Evolutionary conservation across 2,329 filamentous ascomycete species (phyloP), one percentile per base, ranked within the genome.

Genomic region (Elsinoe australis): DNA sequence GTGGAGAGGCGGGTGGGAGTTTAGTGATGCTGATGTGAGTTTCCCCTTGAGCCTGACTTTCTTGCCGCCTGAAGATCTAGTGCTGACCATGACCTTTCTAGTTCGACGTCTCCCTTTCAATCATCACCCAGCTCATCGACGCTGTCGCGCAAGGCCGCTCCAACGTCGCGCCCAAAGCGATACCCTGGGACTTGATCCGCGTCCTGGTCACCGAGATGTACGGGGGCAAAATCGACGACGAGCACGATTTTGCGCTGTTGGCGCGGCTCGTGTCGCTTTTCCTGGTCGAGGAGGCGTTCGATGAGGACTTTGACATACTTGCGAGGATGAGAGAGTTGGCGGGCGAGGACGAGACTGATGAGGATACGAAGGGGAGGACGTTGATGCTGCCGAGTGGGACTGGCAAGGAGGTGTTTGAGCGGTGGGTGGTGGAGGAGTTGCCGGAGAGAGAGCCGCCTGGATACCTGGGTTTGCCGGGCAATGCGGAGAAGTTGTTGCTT

Each of bases 1-100:
- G 52, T 98, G 92, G 92, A 95, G 94, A 72, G 87, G 88, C 47
- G 95, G 95, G 75, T 98, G 94, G 92, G 94, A 98, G 68, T 98
- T 98, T 67, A 98, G 98, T 64, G 94, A 98, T 67, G 94, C 89
- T 58, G 92, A 98, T 68, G 87, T 94, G 79, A 85, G 86, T 82
- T 56, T 29, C 52, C 9, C n/a, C 8, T 46, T 2, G n/a, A n/a
- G n/a, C n/a, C n/a, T n/a, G n/a, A n/a, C n/a, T 12, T 39, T 15
- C 26, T 55, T 47, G 53, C 10, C 28, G 3, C 18, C 5, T 35
- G 32, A 41, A 47, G 21, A 22, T 28, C 9, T 17, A 48, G 32
- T 58, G 48, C 66, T 73, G 61, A 69, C 28, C 22, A 42, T 17
- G 18, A 29, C 12, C 12, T 12, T 33, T 26, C 10, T 29, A 92